A percentile compares a stretch with the other conserved stretches of the same genome.
phyloP scores from a whole-genome alignment of 2,329 filamentous ascomycete genomes.

The Fusarium coicis region DNA sequence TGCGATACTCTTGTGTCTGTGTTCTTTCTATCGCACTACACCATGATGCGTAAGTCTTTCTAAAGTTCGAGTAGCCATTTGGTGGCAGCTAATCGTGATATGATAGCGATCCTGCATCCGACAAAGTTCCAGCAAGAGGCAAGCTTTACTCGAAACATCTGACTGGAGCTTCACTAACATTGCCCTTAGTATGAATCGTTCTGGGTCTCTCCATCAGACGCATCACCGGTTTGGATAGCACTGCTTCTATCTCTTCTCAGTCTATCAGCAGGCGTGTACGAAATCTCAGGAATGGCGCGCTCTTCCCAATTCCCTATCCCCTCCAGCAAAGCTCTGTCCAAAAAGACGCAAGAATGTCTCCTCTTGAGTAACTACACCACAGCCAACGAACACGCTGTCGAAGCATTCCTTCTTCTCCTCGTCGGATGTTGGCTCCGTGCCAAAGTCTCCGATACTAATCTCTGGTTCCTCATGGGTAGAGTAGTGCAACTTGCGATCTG shows the following conservation, averaged over 20 bases:
- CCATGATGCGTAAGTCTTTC: slow-evolving; percentile 27
- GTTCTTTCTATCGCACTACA: slow-evolving; percentile 45
- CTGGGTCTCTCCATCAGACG: slow-evolving; percentile 46
- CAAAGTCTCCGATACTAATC: slow-evolving; percentile 49
- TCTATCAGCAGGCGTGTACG: slow-evolving; percentile 49
- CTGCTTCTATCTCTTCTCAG: slow-evolving; percentile 57
- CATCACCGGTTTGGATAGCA: slow-evolving; percentile 57
- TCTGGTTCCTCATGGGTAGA: slow-evolving; percentile 58
- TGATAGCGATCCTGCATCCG: slow-evolving; percentile 43
- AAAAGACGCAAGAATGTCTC: slow-evolving; percentile 54
- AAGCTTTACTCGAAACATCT: too few relatives aligned
- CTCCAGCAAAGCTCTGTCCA: slow-evolving; percentile 29
- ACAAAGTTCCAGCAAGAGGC: slow-evolving; percentile 43
- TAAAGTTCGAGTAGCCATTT: too few relatives aligned
- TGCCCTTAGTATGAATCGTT: slow-evolving; percentile 54
- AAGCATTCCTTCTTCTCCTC: slow-evolving; percentile 56
- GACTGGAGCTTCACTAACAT: not conserved
- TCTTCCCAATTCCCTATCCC: slow-evolving; percentile 36
- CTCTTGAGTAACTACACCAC: slow-evolving; percentile 57
- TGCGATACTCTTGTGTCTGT: slow-evolving; percentile 47
- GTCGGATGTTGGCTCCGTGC: slow-evolving; percentile 48
- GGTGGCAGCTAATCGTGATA: too few relatives aligned
- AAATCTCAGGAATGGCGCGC: slow-evolving; percentile 33
- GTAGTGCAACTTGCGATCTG: slow-evolving; percentile 58
- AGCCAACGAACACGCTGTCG: slow-evolving; percentile 54